A percentile compares a stretch with the other conserved stretches of the same genome.
Evolutionary conservation across 768 basidiomycete genomes (phyloP).

Genomic region (Mycena floridula): DNA sequence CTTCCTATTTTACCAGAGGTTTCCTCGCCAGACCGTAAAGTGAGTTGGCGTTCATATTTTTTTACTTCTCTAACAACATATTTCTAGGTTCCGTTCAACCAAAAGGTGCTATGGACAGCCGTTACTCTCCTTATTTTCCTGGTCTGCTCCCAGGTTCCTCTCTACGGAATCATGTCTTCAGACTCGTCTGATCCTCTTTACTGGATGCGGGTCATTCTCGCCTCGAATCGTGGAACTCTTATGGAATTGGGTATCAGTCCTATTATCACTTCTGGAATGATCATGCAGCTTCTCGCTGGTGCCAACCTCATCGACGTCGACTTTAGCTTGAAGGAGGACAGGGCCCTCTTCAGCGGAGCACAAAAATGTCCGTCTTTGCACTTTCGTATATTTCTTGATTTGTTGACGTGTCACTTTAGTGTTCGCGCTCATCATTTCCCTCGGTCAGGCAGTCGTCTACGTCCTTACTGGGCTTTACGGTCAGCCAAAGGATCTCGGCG

Average conservation of each 20-base stretch:
- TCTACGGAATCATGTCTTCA: conserved; percentile 99
- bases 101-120: conserved; percentile 98
- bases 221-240: conserved; percentile 95
- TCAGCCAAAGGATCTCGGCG: conserved; percentile 86
- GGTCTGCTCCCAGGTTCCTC: conserved; percentile 97
- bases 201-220: conserved; percentile 99
- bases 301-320: conserved; percentile 98
- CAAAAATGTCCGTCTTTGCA: conserved; percentile 76
- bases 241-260: conserved; percentile 99
- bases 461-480: conserved; percentile 97
- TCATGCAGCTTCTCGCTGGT: conserved; percentile 98
- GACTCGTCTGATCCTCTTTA: conserved; percentile 99
- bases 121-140: conserved; percentile 99
- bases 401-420: conserved; percentile 40
- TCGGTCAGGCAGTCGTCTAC: conserved; percentile 96
- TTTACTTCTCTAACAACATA: conserved; percentile 1
- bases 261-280: conserved; percentile 98
- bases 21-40: conserved; percentile 96
- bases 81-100: conserved; percentile 89
- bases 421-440: conserved; percentile 92
- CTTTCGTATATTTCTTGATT: not conserved
- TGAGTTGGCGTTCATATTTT: conserved; percentile 24
- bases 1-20: conserved; percentile 96
- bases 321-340: conserved; percentile 94
- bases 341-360: conserved; percentile 90